These are phyloP conservation scores for Colletotrichum ledebouriae DNA, from an alignment of 2,329 filamentous ascomycete genomes.

Conservation along the genomic window DNA sequence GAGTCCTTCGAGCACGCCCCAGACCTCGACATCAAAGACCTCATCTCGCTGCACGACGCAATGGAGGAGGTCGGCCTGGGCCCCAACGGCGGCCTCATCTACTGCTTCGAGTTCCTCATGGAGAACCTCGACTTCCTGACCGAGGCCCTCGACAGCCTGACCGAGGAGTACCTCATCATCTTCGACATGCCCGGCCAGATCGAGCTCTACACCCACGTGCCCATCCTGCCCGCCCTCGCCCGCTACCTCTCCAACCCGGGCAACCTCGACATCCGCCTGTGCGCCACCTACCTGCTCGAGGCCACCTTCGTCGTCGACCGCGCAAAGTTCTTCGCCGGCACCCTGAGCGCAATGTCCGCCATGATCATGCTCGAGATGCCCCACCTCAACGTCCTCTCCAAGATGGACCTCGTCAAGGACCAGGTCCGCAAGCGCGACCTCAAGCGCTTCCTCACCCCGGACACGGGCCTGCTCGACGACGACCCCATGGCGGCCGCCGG, in stretches of 20 bases:
- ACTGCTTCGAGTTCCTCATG: conserved; percentile 96
- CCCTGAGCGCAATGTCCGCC: conserved; percentile 95
- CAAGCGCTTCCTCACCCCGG: conserved; percentile 90
- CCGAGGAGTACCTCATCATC: conserved; percentile 96
- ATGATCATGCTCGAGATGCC: conserved; percentile 99
- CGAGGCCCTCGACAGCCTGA: conserved; percentile 84
- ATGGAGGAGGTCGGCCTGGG: conserved; percentile 95
- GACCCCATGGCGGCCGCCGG: conserved; percentile 62
- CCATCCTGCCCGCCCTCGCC: conserved; percentile 87
- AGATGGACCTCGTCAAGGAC: conserved; percentile 97
- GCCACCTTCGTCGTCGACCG: conserved; percentile 95
- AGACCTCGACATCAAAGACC: conserved; percentile 94
- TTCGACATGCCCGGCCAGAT: conserved; percentile 99
- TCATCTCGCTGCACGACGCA: conserved; percentile 93
- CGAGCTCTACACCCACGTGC: conserved; percentile 97
- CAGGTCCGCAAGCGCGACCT: conserved; percentile 89
- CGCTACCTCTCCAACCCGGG: conserved; percentile 84
- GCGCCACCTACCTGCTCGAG: conserved; percentile 94
- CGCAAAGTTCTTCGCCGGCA: conserved; percentile 97
- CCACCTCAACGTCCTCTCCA: conserved; percentile 95
- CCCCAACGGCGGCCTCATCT: conserved; percentile 92
- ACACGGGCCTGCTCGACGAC: conserved; percentile 84
- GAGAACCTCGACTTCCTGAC: conserved; percentile 95
- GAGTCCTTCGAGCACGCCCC: conserved; percentile 92
- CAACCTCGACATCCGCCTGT: conserved; percentile 88